Evolutionary conservation across 495 filamentous ascomycete genomes (phyloP), one percentile per base, ranked within the genome.

Genomic region (Podospora comata): DNA sequence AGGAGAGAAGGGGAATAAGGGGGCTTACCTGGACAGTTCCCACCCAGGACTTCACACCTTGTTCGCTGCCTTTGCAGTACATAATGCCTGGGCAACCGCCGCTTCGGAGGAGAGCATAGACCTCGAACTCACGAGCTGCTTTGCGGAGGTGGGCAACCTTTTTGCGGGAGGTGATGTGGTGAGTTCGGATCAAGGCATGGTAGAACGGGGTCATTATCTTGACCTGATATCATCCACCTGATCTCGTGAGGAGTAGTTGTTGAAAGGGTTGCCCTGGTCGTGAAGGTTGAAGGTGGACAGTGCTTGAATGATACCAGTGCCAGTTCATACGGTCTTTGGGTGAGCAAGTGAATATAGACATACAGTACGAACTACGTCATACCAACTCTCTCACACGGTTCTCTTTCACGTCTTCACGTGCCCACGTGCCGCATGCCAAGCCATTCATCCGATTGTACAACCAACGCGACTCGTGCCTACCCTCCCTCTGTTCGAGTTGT

Each of bases 131-230:
- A 54, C 83, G 78, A 3, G 91, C 88, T 4, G 89, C 87, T 64
- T 87, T 85, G 72, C 85, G 87, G 23, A 93, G 80, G 15, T 84
- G 83, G 13, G 85, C 82, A 19, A 93, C 85, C 75, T 93, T 93
- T 67, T 91, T 91, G 60, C 90, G 90, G 11, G 90, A 92, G 28
- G 90, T 92, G 76, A 93, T 93, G 79, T 93, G 91, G 74, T 93
- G 91, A 4, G 90, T 93, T 54, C 89, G 84, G 48, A 93, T 91
- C 61, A 93, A 78, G 27, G 90, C 86, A 68, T 87, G 83, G 71
- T 81, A 87, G 54, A 81, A 55, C n/a, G 65, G 55, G 6, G 7
- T 58, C 55, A 58, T 58, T 1, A 20, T 58, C 15, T 48, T 13
- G 39, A 48, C 2, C 13, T 48, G 5, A 48, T 5, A 16, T 2